phyloP scores from a whole-genome alignment of 768 basidiomycete genomes.

The Xanthoconium purpureum region DNA sequence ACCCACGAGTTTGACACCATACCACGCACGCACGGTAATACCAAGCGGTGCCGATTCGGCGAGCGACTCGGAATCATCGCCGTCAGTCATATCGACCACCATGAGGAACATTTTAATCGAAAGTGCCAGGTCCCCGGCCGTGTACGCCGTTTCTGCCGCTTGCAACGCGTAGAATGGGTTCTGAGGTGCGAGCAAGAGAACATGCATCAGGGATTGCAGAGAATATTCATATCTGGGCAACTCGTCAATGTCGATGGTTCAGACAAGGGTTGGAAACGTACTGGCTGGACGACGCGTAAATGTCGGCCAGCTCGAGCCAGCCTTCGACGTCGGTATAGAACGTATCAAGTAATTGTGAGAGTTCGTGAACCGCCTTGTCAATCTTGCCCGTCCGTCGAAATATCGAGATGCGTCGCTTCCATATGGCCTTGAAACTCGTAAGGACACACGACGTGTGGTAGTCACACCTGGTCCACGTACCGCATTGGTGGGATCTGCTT shows the following conservation, averaged over 20 bases:
- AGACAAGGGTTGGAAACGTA: conserved; percentile 35
- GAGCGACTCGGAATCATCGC: conserved; percentile 47
- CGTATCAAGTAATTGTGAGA: conserved; percentile 74
- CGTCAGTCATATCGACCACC: conserved; percentile 74
- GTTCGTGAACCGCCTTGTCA: conserved; percentile 66
- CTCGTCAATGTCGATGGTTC: background rate
- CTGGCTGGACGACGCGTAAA: conserved; percentile 75
- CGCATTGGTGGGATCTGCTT: conserved; percentile 63
- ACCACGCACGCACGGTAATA: conserved; percentile 72
- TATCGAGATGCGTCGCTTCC: conserved; percentile 81
- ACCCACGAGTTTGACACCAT: conserved; percentile 76
- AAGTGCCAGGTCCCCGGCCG: conserved; percentile 67
- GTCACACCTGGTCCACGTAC: conserved; percentile 44
- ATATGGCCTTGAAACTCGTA: conserved; percentile 43
- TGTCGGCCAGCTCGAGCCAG: conserved; percentile 83
- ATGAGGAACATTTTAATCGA: conserved; percentile 78
- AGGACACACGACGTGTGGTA: background rate
- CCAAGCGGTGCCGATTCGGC: conserved; percentile 51
- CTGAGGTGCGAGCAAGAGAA: conserved; percentile 76
- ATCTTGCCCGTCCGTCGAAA: conserved; percentile 58
- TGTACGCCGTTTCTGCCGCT: conserved; percentile 86
- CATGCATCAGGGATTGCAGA: conserved; percentile 76
- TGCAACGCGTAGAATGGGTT: conserved; percentile 84
- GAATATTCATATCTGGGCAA: conserved; percentile 62
- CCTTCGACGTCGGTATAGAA: conserved; percentile 87